phyloP scores from a whole-genome alignment of 2,329 filamentous ascomycete species.

The Pseudocercospora vitis region DNA sequence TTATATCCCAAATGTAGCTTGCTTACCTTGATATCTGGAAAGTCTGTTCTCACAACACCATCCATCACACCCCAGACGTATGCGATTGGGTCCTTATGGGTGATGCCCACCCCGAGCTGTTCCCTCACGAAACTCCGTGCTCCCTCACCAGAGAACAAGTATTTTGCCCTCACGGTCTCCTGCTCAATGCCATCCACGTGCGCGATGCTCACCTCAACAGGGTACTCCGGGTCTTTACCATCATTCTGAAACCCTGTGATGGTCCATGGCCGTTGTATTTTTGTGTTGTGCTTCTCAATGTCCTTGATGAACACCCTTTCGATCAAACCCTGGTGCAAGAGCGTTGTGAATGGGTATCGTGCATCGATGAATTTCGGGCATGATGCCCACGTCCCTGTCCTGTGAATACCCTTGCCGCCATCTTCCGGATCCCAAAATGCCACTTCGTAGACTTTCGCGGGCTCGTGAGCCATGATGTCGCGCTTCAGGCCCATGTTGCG shows the following conservation, averaged over 20 bases:
- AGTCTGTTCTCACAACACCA: conserved; percentile 61
- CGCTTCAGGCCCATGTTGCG: conserved; percentile 88
- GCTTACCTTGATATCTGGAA: conserved; percentile 61
- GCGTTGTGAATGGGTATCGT: conserved; percentile 62
- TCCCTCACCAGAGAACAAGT: conserved; percentile 63
- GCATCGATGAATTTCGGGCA: conserved; percentile 79
- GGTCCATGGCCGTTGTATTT: conserved; percentile 61
- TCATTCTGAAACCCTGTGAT: conserved; percentile 63
- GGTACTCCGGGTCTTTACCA: conserved; percentile 65
- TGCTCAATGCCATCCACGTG: conserved; percentile 70
- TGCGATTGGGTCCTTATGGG: conserved; percentile 62
- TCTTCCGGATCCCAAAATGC: conserved; percentile 63
- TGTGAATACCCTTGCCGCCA: conserved; percentile 55
- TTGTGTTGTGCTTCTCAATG: conserved; percentile 58
- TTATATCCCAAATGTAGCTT: not conserved
- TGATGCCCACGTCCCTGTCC: conserved; percentile 74
- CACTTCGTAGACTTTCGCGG: conserved; percentile 77
- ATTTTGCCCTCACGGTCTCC: conserved; percentile 65
- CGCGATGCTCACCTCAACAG: conserved; percentile 74
- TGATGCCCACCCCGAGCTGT: conserved; percentile 65
- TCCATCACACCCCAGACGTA: conserved; percentile 69
- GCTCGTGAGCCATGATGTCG: conserved; percentile 81
- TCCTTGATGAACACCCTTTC: conserved; percentile 63
- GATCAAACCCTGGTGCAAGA: conserved; percentile 63
- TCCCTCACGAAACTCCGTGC: conserved; percentile 61